Base-by-base conservation (phyloP, 2,329 filamentous ascomycete genomes). In the Camptophora hylomeconis region DNA sequence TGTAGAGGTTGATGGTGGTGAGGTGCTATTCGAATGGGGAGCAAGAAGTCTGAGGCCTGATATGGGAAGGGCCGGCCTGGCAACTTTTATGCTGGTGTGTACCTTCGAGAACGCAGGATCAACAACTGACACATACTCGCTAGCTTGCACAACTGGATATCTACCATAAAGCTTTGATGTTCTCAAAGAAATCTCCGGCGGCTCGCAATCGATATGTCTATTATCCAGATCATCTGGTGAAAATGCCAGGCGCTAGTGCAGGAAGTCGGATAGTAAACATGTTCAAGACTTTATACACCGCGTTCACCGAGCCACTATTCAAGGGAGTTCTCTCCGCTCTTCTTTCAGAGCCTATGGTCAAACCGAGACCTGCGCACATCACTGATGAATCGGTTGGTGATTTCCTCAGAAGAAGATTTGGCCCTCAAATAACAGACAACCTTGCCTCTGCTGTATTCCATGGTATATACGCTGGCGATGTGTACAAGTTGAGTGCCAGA, bases 391-490 rank as follows among this genome's bases (percentile, higher is more conserved):
- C 79, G 2, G 58, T 89, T n/a, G 75, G 69, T 17, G 63, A 67
- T 1, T 87, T 78, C 47, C 49, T 83, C 5, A 53, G 57, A 2
- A 58, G 72, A 17, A 54, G 71, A 5, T 50, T 75, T 10, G 62
- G 65, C 23, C 58, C 63, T 13, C 51, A 60, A 18, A 39, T 80
- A 5, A 72, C 72, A 9, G 65, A 89, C 42, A 86, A 92, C 44
- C 30, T 93, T 11, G 55, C 73, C 5, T 93, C 83, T 4, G 83
- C 76, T 2, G 49, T 73, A 2, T 54, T 83, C 30, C 89, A 95
- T 53, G 89, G 89, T 22, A 83, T 95, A 34, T 93, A 92, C 52
- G 89, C 86, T 13, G 89, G 89, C 4, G 80, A 94, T 53, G 72
- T 92, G 26, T 73, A 80, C 50, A 67, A 77, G 48, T 61, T 95